Conservation (phyloP, 768 basidiomycete genomes). For the Boletus reticuloceps region DNA sequence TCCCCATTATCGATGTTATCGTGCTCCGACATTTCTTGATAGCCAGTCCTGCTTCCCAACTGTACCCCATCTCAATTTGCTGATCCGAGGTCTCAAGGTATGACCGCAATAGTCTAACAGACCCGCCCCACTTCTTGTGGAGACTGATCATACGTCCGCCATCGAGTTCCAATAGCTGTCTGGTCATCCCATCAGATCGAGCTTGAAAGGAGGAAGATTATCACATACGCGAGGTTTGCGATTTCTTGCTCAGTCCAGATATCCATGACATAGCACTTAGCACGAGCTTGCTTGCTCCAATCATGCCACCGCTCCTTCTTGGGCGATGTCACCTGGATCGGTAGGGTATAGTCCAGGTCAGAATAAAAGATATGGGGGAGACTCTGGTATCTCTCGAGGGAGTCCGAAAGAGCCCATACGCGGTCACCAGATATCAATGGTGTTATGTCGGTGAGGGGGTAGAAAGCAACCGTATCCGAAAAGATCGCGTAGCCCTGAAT, state of each 20-base stretch:
- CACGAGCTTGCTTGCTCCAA: not conserved
- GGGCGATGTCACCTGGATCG: not conserved
- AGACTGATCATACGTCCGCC: not conserved
- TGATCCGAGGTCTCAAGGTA: too few species aligned
- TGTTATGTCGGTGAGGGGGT: not conserved
- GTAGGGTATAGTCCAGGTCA: not conserved
- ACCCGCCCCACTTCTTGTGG: not conserved
- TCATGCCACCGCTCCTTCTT: not conserved
- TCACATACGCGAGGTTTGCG: not conserved
- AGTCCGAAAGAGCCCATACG: not conserved
- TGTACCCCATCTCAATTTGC: not conserved
- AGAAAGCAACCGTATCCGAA: not conserved
- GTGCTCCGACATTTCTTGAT: not conserved
- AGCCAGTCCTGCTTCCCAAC: not conserved
- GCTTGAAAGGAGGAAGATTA: not conserved
- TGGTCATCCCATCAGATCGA: not conserved
- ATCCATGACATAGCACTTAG: not conserved
- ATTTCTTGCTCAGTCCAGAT: slow-evolving; percentile 1
- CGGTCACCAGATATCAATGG: not conserved
- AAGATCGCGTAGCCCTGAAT: not conserved
- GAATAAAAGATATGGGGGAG: not conserved
- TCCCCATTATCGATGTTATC: not conserved
- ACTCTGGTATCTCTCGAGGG: not conserved
- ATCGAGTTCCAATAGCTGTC: not conserved
- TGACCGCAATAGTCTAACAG: not conserved